Evolutionary conservation across 2,329 filamentous ascomycete genomes (phyloP).

Genomic region (Diplodia sapinea): DNA sequence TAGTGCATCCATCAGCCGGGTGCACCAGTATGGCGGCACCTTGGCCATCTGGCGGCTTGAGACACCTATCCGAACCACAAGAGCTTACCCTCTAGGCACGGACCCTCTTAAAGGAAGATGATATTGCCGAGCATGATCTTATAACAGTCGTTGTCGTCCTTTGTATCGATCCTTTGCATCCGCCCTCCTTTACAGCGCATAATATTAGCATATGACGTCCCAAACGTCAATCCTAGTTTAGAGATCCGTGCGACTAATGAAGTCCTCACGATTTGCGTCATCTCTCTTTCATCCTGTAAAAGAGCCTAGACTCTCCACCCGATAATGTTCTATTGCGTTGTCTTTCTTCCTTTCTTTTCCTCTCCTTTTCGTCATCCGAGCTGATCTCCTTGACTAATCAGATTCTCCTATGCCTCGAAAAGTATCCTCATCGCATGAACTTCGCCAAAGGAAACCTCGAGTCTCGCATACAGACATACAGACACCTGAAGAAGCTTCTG

Average conservation of each 20-base stretch:
- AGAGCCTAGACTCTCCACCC: neutral
- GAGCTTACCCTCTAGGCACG: conserved; percentile 8
- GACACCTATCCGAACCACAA: neutral
- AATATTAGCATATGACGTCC: no score
- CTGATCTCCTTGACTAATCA: conserved; percentile 36
- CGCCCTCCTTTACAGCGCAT: neutral
- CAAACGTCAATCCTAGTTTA: neutral
- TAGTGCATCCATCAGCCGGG: neutral
- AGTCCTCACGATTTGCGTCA: neutral
- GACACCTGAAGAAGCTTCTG: conserved; percentile 72
- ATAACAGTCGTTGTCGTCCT: neutral
- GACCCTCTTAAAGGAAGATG: neutral
- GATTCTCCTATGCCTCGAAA: conserved; percentile 79
- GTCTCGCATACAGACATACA: conserved; percentile 74
- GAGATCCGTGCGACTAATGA: neutral
- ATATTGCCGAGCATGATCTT: neutral
- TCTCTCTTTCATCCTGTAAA: neutral
- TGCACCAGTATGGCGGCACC: conserved; percentile 4
- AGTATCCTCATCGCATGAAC: conserved; percentile 79
- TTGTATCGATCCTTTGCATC: neutral
- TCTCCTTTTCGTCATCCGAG: neutral
- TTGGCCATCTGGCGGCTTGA: conserved; percentile 10
- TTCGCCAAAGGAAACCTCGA: conserved; percentile 80
- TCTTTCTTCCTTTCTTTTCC: neutral
- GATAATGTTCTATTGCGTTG: neutral